phyloP scores from a whole-genome alignment of 2,329 filamentous ascomycete genomes.

The Tolypocladium endophyticum region DNA sequence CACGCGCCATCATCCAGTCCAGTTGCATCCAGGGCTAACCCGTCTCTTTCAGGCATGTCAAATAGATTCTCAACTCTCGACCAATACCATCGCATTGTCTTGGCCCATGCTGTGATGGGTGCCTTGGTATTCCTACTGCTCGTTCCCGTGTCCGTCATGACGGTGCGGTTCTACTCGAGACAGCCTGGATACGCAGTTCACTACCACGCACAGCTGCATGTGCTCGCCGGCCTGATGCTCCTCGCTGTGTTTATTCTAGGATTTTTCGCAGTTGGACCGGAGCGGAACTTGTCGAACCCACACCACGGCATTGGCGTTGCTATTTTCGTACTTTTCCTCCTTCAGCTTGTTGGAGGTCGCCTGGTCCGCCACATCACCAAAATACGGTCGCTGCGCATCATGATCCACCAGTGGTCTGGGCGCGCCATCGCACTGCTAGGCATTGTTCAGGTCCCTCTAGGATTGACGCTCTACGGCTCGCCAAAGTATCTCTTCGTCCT shows the following conservation, averaged over 20 bases:
- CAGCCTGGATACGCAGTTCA: constrained; percentile 51
- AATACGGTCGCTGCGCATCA: constrained; percentile 37
- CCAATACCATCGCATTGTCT: constrained; percentile 61
- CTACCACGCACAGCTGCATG: constrained; percentile 65
- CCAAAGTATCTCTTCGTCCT: constrained; percentile 77
- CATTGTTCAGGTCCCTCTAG: constrained; percentile 78
- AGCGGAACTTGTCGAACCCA: constrained; percentile 64
- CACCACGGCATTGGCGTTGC: constrained; percentile 78
- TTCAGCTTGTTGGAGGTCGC: constrained; percentile 61
- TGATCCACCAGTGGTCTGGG: constrained; percentile 84
- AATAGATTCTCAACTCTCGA: constrained; percentile 62
- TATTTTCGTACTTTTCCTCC: constrained; percentile 61
- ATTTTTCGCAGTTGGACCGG: constrained; percentile 67
- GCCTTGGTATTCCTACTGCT: constrained; percentile 65
- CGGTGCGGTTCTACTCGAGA: constrained; percentile 58
- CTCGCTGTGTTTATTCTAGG: constrained; percentile 66
- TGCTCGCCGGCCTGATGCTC: constrained; percentile 55
- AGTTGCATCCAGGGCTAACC: neutral
- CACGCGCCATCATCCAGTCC: neutral
- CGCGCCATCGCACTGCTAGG: constrained; percentile 69
- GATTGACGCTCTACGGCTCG: constrained; percentile 85
- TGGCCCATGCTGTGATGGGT: constrained; percentile 62
- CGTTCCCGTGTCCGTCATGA: constrained; percentile 63
- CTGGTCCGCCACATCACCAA: constrained; percentile 45
- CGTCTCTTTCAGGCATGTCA: constrained; percentile 55